phyloP scores from a whole-genome alignment of 1,284 basidiomycete genomes.

The Entoloma clypeatum region DNA sequence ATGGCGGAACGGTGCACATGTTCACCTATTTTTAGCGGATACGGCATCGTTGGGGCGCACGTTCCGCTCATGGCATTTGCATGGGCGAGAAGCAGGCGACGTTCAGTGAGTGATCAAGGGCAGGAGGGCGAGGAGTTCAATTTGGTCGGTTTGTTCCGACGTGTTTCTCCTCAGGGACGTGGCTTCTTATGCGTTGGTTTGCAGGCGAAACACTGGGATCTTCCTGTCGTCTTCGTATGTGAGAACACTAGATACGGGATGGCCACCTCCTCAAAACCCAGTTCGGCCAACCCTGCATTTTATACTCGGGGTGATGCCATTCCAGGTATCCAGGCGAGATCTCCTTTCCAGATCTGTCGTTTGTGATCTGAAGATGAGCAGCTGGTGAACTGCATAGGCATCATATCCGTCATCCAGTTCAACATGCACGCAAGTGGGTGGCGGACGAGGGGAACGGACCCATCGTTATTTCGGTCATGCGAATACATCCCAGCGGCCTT shows the following conservation, averaged over 20 bases:
- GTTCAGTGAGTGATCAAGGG: conserved; percentile 96
- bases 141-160: conserved; percentile 61
- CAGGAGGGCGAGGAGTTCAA: conserved; percentile 99
- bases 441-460: conserved; percentile 88
- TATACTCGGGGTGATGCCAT: conserved; percentile 97
- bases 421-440: conserved; percentile 85
- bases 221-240: conserved; percentile 93
- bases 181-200: no score
- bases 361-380: background rate
- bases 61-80: conserved; percentile 94
- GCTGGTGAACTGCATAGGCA: conserved; percentile 97
- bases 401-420: conserved; percentile 86
- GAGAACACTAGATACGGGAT: conserved; percentile 99
- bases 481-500: conserved; percentile 41
- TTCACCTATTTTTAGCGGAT: conserved; percentile 98
- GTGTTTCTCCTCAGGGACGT: background rate
- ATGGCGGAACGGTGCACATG: conserved; percentile 99
- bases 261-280: conserved; percentile 92
- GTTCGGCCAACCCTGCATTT: conserved; percentile 92
- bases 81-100: conserved; percentile 74
- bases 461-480: conserved; percentile 99
- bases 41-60: conserved; percentile 99
- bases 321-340: conserved; percentile 80
- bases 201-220: conserved; percentile 93
- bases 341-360: background rate